These are phyloP conservation scores for Umbelopsis sp. DNA, from an alignment of 192 early-diverging fungal species.

Conservation along the genomic window DNA sequence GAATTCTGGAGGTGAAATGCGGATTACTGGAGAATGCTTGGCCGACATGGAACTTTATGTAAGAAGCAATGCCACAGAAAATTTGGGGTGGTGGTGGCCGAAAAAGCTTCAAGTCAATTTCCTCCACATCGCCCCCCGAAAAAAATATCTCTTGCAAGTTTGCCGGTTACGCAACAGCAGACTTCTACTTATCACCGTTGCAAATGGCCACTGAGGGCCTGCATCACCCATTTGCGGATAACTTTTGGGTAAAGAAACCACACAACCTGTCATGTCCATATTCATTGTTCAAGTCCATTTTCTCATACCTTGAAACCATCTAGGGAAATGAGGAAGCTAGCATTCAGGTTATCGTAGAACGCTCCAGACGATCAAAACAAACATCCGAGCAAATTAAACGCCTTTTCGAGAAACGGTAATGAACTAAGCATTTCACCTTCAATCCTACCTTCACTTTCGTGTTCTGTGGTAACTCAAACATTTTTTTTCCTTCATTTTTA, in stretches of 20 bases:
- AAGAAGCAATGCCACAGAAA: too few relatives aligned
- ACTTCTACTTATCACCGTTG: conserved; percentile 21
- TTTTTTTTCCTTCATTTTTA: background rate
- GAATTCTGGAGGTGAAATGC: conserved; percentile 30
- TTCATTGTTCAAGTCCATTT: background rate
- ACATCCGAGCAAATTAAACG: conserved; percentile 69
- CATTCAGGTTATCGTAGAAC: conserved; percentile 62
- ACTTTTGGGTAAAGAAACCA: conserved; percentile 32
- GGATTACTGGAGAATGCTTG: conserved; percentile 24
- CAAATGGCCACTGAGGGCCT: conserved; percentile 22
- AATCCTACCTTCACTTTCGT: background rate
- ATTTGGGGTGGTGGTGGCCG: too few relatives aligned
- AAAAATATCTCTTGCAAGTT: conserved; percentile 6
- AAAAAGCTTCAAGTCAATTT: background rate
- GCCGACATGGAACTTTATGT: background rate
- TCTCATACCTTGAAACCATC: background rate
- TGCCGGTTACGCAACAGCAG: conserved; percentile 5
- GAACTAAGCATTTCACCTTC: too few relatives aligned
- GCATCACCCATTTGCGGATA: conserved; percentile 28
- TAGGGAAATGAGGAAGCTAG: conserved; percentile 70
- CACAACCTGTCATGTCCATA: background rate
- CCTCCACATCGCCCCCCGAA: background rate
- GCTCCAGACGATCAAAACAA: conserved; percentile 68
- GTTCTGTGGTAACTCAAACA: background rate
- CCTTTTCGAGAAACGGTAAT: conserved; percentile 60